Conservation (phyloP, 176 grass and related monocot genomes). For the Melocanna baccifera region DNA sequence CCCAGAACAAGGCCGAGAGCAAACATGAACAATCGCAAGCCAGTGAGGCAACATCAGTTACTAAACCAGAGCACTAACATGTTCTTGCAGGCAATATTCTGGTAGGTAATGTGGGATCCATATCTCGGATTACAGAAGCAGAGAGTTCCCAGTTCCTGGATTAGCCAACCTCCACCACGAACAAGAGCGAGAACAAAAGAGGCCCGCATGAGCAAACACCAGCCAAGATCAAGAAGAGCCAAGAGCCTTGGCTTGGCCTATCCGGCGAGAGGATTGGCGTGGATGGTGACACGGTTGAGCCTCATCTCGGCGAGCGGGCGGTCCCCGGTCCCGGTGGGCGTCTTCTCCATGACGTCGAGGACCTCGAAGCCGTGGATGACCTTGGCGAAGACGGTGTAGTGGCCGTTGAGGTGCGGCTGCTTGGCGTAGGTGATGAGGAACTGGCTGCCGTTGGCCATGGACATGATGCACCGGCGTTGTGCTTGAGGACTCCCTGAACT, state of each 20-base stretch:
- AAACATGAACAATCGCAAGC: background rate
- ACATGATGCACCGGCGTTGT: slow-evolving; percentile 78
- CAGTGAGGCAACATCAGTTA: background rate
- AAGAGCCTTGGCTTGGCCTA: background rate
- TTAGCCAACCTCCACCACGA: background rate
- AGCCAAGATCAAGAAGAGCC: background rate
- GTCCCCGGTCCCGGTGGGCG: slow-evolving; percentile 68
- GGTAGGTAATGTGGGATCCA: background rate
- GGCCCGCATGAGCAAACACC: background rate
- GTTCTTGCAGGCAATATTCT: background rate
- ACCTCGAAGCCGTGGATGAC: slow-evolving; percentile 98
- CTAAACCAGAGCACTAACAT: background rate
- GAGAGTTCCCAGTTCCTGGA: background rate
- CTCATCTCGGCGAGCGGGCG: slow-evolving; percentile 93
- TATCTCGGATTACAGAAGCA: background rate
- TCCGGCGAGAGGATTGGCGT: slow-evolving; percentile 78
- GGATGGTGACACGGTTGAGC: slow-evolving; percentile 89
- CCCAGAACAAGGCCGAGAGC: background rate
- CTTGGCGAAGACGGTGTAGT: slow-evolving; percentile 96
- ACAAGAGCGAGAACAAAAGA: background rate
- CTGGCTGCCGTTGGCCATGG: slow-evolving; percentile 94
- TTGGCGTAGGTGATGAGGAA: slow-evolving; percentile 96
- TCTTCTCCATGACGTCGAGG: slow-evolving; percentile 98
- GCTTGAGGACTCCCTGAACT: slow-evolving; percentile 95
- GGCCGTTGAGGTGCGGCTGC: slow-evolving; percentile 94